Evolutionary conservation across 345 rosid species (phyloP), one percentile per base, ranked within the genome.

Genomic region (Anacardium occidentale): DNA sequence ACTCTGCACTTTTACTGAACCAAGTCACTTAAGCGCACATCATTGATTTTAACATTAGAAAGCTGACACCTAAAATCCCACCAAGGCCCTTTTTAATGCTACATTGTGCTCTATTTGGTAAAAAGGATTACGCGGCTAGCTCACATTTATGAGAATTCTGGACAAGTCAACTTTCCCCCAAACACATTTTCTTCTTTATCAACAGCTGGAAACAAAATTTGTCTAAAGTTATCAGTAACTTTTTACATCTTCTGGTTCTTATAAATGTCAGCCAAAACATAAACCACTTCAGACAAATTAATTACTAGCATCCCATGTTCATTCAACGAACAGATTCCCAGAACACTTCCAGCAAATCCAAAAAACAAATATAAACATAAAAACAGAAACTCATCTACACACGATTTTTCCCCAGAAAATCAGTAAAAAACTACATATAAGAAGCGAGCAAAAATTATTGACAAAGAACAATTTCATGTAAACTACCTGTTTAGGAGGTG

Each of bases 401-500:
- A 29, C n/a, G 14, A 34, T 10, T 9, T 24, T 20, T 32, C 17
- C 26, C 25, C 4, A 61, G 1, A 13, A 6, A 71, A 21, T 4
- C 56, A 15, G 40, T 17, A 62, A 48, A 48, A 45, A 64, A 48
- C 26, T 47, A 24, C 5, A 61, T 17, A 18, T 1, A 13, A 50
- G 53, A 50, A 5, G 14, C 18, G 7, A 50, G 53, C 17, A 12
- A 50, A 50, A 50, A 50, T 50, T 50, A 50, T 50, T 50, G 14
- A 50, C 53, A 50, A 22, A 0, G 37, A 8, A 26, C 18, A 8
- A n/a, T 4, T 7, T 65, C 12, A 44, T 44, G 21, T 34, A 44
- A 48, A 63, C 50, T 57, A 89, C 89, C 76, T 80, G 79, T 54
- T 70, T 55, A 11, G 85, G 85, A 74, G 92, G 86, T 7, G 70